Percentiles rank a stretch among this genome's conserved stretches.
phyloP scores from a whole-genome alignment of 208 protist genomes.

The Trypanosoma vivax region DNA sequence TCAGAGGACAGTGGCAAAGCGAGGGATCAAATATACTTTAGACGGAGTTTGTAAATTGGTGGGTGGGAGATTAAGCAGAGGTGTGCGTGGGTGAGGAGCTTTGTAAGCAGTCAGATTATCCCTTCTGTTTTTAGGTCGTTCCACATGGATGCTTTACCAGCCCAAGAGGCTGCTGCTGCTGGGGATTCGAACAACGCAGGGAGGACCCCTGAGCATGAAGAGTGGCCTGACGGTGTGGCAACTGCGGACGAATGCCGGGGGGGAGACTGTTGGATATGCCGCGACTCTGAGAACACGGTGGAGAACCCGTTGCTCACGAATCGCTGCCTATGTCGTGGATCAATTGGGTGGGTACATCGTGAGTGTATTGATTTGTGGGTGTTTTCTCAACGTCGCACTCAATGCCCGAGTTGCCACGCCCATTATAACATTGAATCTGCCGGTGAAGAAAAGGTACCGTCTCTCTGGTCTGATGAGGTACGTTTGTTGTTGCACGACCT shows the following conservation, averaged over 20 bases:
- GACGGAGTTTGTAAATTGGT: no score
- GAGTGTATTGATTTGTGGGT: conserved; percentile 73
- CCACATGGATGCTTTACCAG: no score
- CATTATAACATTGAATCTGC: conserved; percentile 36
- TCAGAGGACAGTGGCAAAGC: no score
- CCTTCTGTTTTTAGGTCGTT: no score
- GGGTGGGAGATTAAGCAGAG: no score
- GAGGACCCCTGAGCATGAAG: no score
- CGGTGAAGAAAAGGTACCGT: conserved; percentile 2
- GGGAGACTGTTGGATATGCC: conserved; percentile 71
- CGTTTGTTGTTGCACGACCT: conserved; percentile 25
- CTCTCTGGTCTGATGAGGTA: conserved; percentile 10
- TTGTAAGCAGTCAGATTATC: no score
- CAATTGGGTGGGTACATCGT: conserved; percentile 53
- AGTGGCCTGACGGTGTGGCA: background rate
- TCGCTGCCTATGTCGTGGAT: conserved; percentile 52
- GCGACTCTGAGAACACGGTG: conserved; percentile 19
- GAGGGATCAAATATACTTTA: no score
- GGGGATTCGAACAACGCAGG: no score
- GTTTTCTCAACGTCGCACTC: conserved; percentile 30
- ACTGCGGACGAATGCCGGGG: background rate
- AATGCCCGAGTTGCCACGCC: conserved; percentile 48
- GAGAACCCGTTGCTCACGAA: conserved; percentile 42
- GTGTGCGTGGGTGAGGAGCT: no score
- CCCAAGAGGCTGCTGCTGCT: no score